Evolutionary conservation across 768 basidiomycete genomes (phyloP).

Genomic region (Mycena latifolia): DNA sequence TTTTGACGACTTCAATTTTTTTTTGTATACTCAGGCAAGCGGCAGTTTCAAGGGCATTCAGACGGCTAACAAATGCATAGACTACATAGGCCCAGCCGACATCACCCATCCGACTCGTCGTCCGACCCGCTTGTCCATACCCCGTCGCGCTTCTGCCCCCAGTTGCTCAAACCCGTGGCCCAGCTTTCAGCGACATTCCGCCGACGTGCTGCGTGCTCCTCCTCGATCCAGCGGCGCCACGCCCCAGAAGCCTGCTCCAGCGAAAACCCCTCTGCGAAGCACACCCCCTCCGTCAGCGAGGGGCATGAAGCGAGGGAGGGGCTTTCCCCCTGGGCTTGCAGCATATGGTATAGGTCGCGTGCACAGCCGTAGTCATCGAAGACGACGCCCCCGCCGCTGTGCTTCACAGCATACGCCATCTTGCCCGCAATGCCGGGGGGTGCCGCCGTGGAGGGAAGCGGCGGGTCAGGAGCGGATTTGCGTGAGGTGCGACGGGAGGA

Average conservation of each 20-base stretch:
- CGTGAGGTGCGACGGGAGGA: too few relatives aligned
- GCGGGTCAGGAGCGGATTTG: too few relatives aligned
- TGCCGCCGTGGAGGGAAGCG: neutral
- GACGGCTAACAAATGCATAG: too few relatives aligned
- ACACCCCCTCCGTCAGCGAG: constrained; percentile 4
- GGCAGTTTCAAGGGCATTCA: too few relatives aligned
- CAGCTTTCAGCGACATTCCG: neutral
- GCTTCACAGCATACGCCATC: constrained; percentile 7
- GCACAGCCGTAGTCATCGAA: neutral
- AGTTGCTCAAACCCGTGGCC: neutral
- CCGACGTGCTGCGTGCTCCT: neutral
- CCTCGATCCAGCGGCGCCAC: neutral
- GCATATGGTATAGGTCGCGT: neutral
- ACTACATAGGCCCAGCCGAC: too few relatives aligned
- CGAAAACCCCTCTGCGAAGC: neutral
- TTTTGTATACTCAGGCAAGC: too few relatives aligned
- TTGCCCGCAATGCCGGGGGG: neutral
- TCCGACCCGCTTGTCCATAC: neutral
- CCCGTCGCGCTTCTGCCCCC: neutral
- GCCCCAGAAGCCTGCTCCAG: neutral
- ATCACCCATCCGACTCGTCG: neutral
- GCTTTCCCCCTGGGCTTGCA: neutral
- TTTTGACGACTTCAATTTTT: too few relatives aligned
- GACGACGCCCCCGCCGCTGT: neutral
- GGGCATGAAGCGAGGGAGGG: neutral